phyloP scores from a whole-genome alignment of 1,139 yeast genomes.

The Kodamaea anthophila region DNA sequence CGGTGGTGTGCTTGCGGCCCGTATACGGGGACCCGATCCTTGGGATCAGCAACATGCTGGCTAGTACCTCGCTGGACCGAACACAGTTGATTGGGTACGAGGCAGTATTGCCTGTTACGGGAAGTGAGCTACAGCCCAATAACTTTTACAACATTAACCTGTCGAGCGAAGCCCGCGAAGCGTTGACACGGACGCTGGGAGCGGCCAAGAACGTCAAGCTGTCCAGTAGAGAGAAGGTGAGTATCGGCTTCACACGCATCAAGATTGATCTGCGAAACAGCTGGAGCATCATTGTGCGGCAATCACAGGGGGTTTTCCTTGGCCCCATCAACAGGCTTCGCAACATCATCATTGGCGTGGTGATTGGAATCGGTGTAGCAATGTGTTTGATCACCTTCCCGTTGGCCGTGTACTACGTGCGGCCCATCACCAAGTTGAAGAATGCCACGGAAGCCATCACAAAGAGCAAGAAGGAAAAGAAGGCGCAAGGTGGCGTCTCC shows the following conservation, averaged over 20 bases:
- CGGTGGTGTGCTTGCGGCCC: slow-evolving; percentile 30
- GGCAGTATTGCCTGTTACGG: slow-evolving; percentile 31
- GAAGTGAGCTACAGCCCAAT: slow-evolving; percentile 20
- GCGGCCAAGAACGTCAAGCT: slow-evolving; percentile 41
- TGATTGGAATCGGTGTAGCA: slow-evolving; percentile 71
- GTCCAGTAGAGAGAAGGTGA: slow-evolving; percentile 40
- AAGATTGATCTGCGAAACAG: slow-evolving; percentile 37
- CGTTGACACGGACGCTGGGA: slow-evolving; percentile 40
- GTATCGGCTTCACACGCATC: slow-evolving; percentile 67
- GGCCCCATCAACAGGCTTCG: slow-evolving; percentile 59
- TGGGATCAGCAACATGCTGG: slow-evolving; percentile 11
- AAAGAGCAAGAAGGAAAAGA: slow-evolving; percentile 22
- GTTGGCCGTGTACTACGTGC: slow-evolving; percentile 75
- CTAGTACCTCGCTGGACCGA: slow-evolving; percentile 7
- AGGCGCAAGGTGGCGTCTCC: background rate
- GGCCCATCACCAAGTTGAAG: slow-evolving; percentile 76
- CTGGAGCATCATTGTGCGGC: slow-evolving; percentile 83
- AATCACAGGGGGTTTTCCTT: slow-evolving; percentile 51
- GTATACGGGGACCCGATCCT: slow-evolving; percentile 15
- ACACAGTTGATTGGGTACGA: slow-evolving; percentile 26
- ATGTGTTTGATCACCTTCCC: slow-evolving; percentile 75
- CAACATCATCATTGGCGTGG: slow-evolving; percentile 70
- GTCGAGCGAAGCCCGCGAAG: slow-evolving; percentile 35
- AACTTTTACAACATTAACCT: slow-evolving; percentile 22
- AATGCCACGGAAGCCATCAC: slow-evolving; percentile 72